These are phyloP conservation scores for Nicotiana obtusifolia DNA, from an alignment of 257 asterid genomes.

Conservation along the genomic window DNA sequence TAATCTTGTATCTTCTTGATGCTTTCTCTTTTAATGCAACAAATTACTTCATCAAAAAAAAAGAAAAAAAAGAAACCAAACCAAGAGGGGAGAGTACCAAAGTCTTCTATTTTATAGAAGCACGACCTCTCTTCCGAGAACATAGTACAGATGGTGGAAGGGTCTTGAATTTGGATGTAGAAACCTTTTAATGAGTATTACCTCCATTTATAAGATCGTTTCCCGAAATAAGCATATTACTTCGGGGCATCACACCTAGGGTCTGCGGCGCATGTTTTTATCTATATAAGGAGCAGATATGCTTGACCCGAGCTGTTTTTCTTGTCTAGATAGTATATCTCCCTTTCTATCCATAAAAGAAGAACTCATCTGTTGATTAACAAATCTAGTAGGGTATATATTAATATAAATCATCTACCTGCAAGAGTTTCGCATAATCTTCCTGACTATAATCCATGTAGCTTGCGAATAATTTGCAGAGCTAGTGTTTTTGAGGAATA, in stretches of 20 bases:
- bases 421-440: not conserved
- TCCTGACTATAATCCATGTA: not conserved
- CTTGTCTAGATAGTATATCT: not conserved
- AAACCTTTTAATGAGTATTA: not conserved
- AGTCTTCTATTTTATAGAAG: not conserved
- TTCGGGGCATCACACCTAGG: conserved; percentile 1
- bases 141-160: not conserved
- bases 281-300: not conserved
- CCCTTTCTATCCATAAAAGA: not conserved
- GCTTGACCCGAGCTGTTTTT: not conserved
- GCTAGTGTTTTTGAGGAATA: not conserved
- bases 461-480: not conserved
- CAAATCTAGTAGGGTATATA: not conserved
- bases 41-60: too few relatives aligned
- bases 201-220: not conserved
- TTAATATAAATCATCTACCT: not conserved
- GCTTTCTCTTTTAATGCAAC: too few relatives aligned
- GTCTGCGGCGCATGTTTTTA: not conserved
- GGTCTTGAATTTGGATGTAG: not conserved
- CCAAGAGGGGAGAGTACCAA: not conserved
- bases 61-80: not conserved
- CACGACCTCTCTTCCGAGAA: not conserved
- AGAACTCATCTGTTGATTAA: not conserved
- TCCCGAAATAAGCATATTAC: not conserved
- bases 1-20: too few relatives aligned